Evolutionary conservation across 2,329 filamentous ascomycete species (phyloP), one percentile per base, ranked within the genome.

Genomic region (Fusarium sacchari): DNA sequence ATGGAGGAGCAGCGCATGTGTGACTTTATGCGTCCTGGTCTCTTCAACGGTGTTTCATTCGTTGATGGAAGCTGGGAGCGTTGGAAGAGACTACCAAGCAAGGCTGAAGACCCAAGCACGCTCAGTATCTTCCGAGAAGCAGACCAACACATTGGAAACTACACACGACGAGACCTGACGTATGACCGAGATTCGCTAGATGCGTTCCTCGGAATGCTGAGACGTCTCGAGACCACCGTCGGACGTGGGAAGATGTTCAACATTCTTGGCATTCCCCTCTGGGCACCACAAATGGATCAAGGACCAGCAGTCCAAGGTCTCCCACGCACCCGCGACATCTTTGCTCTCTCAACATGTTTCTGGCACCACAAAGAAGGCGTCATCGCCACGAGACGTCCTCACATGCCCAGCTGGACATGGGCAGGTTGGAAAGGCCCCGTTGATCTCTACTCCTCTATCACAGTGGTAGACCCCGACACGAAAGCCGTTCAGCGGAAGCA

Each of bases 381-480:
- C 15, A 69, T 75, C 49, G 78, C 77, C 3, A 74, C 60, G n/a
- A 62, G 81, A 46, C 75, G 80, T 3, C 64, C 69, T 0, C 81
- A 82, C 44, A 70, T 82, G 57, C 81, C 81, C 14, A 82, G 81
- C 65, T 82, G 81, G 81, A 81, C 80, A 5, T 82, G 81, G 81
- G 80, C 81, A 6, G 81, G 81, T 5, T 82, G 81, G 81, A 74
- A 77, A 24, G 81, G 81, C 20, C 71, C 79, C 10, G 81, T 82
- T 18, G 81, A 82, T 36, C 69, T 82, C 47, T 76, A 79, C 66
- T 82, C 80, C 11, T 80, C 79, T 17, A 78, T 82, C 30, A 72
- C 76, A 5, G 76, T 82, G n/a, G 74, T 77, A 11, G 81, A 81
- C 34, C 73, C 79, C 4, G 79, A 79, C 24, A 77, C 71, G 43